Conservation (phyloP, 140 eudicot genomes). For the Senecio squalidus region DNA sequence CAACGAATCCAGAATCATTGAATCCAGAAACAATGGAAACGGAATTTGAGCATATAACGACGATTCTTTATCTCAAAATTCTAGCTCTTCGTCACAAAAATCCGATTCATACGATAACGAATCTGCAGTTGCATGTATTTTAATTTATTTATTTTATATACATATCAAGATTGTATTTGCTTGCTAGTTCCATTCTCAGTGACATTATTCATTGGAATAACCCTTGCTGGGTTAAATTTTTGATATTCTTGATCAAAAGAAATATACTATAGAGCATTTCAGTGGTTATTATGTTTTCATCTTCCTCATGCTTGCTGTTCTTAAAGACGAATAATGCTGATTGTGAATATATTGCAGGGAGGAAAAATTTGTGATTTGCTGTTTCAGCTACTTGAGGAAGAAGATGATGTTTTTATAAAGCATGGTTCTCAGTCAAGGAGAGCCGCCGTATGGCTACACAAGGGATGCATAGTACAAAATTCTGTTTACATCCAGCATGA, state of each 20-base stretch:
- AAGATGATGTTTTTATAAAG: constrained; percentile 66
- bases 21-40: no score
- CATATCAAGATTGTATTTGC: not conserved
- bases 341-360: constrained; percentile 46
- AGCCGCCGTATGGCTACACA: constrained; percentile 93
- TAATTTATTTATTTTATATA: no score
- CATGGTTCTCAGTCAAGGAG: constrained; percentile 94
- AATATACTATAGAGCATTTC: not conserved
- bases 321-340: constrained; percentile 10
- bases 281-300: not conserved
- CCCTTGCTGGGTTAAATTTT: not conserved
- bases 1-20: no score
- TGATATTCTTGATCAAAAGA: not conserved
- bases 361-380: constrained; percentile 89
- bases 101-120: no score
- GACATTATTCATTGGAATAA: no score
- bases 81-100: no score
- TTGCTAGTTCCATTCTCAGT: not conserved
- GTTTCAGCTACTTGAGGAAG: constrained; percentile 81
- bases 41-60: no score
- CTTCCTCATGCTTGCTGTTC: not conserved
- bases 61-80: no score
- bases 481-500: constrained; percentile 98
- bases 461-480: constrained; percentile 93
- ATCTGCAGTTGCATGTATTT: no score